Base-by-base conservation (phyloP, 2,329 filamentous ascomycete genomes). In the Xylaria sp. region DNA sequence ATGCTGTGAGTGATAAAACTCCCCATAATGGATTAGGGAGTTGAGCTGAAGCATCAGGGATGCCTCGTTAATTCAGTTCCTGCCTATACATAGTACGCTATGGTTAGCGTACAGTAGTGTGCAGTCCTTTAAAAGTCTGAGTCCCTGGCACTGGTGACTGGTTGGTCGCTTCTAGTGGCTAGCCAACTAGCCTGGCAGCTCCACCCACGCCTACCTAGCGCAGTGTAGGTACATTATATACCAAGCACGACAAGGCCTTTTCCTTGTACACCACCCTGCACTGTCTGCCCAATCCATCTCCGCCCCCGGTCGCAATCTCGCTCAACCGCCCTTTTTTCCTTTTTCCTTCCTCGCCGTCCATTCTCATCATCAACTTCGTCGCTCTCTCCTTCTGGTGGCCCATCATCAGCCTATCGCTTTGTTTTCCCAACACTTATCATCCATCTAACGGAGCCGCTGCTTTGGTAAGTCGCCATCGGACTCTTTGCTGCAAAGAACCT, bases 271-370 rank as follows among this genome's bases (percentile, higher is more conserved):
- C 59, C 55, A 56, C 54, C 53, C 61, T 66, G 59, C 63, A 63
- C 63, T 63, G 72, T 68, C 63, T 66, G 68, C 60, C 58, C 70
- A 61, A 42, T 67, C 67, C 66, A 65, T 65, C 61, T 67, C 59
- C 70, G 69, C 69, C 71, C 69, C 74, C 74, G 71, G 72, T 74
- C 71, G 70, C 74, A 75, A 75, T 75, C 74, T 72, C 72, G 66
- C 66, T 71, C 71, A 61, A 69, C 71, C 73, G 70, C 73, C 73
- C 74, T 75, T 74, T 77, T 77, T 76, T 73, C 69, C 64, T 69
- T 73, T 73, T 74, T 70, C 71, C 68, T 72, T 73, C 68, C 61
- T 68, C 65, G 66, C 67, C 69, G 70, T 72, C 70, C 68, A 67
- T 69, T 72, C 72, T 72, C 60, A 61, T 72, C 60, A 61, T 56